Evolutionary conservation across 257 asterid genomes (phyloP).

Genomic region (Solanum etuberosum): DNA sequence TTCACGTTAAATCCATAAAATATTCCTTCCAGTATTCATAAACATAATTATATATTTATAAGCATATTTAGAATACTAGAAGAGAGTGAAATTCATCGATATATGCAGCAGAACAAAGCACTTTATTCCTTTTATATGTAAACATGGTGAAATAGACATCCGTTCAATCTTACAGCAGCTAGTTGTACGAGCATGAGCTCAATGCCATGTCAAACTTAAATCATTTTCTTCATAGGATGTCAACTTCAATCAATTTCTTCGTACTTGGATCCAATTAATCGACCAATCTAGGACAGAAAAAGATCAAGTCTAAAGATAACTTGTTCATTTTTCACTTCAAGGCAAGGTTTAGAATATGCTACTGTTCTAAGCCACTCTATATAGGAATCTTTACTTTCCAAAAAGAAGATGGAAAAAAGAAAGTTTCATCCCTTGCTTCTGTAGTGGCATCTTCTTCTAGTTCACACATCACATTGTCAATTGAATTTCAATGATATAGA

Average conservation of each 20-base stretch:
- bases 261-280: not conserved
- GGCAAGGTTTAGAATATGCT: not conserved
- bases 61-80: not conserved
- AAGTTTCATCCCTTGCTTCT: not conserved
- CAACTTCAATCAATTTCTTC: not conserved
- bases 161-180: not conserved
- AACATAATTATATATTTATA: not conserved
- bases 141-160: not conserved
- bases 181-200: not conserved
- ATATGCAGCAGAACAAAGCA: not conserved
- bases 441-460: conserved; percentile 11
- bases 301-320: not conserved
- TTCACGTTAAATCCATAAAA: not conserved
- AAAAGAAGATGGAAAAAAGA: not conserved
- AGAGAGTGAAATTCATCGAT: not conserved
- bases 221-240: not conserved
- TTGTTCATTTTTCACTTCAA: not conserved
- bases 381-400: not conserved
- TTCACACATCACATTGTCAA: not conserved
- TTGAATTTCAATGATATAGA: not conserved
- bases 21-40: not conserved
- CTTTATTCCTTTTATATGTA: not conserved
- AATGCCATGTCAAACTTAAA: not conserved
- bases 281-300: not conserved
- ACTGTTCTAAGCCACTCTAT: not conserved